Evolutionary conservation across 2,329 filamentous ascomycete species (phyloP).

Genomic region (Penicillium sp.): DNA sequence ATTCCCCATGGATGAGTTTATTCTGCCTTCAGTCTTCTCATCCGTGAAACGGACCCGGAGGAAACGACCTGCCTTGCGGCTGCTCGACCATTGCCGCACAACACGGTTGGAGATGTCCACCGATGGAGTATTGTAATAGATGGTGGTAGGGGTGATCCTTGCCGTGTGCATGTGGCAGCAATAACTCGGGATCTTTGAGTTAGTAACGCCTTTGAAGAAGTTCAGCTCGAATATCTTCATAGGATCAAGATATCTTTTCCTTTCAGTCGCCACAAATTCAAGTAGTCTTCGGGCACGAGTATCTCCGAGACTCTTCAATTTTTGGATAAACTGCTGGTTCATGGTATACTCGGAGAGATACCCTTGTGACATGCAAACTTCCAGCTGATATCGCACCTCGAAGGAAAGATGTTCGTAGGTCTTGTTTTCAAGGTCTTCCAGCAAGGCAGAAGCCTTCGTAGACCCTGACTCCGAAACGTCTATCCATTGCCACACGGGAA

Average conservation of each 20-base stretch:
- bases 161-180: slow-evolving; percentile 76
- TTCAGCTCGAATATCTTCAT: slow-evolving; percentile 68
- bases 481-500: slow-evolving; percentile 43
- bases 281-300: slow-evolving; percentile 65
- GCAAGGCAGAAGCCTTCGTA: slow-evolving; percentile 30
- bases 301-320: slow-evolving; percentile 55
- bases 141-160: slow-evolving; percentile 78
- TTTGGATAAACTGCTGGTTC: slow-evolving; percentile 64
- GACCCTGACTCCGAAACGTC: slow-evolving; percentile 32
- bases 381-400: slow-evolving; percentile 81
- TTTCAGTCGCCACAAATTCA: slow-evolving; percentile 70
- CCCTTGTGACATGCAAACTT: slow-evolving; percentile 85
- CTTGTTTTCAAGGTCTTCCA: slow-evolving; percentile 36
- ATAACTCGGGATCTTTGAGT: slow-evolving; percentile 64
- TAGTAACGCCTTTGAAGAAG: slow-evolving; percentile 48
- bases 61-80: slow-evolving; percentile 74
- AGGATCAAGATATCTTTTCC: slow-evolving; percentile 65
- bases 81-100: slow-evolving; percentile 67
- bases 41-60: slow-evolving; percentile 88
- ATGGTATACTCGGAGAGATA: slow-evolving; percentile 77
- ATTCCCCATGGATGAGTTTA: slow-evolving; percentile 58
- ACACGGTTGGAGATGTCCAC: slow-evolving; percentile 89
- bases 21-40: slow-evolving; percentile 65
- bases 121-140: slow-evolving; percentile 74
- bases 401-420: slow-evolving; percentile 59